phyloP scores from a whole-genome alignment of 768 basidiomycete species.

The Lentinula detonsa region DNA sequence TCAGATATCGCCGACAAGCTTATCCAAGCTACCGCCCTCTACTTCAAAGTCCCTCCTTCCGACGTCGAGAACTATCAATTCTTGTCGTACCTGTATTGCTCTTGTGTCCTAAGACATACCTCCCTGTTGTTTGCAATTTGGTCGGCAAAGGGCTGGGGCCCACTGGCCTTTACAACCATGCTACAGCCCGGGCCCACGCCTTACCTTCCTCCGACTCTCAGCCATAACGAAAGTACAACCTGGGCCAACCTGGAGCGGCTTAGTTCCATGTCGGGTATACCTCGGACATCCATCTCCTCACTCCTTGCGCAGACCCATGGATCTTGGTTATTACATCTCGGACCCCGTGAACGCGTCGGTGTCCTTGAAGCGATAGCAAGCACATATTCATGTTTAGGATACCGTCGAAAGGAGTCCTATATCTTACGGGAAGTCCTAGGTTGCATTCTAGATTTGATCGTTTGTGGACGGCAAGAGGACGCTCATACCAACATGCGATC shows the following conservation, averaged over 20 bases:
- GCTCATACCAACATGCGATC: constrained; percentile 33
- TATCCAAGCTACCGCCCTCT: constrained; percentile 56
- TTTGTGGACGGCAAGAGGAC: constrained; percentile 78
- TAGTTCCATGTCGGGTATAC: constrained; percentile 61
- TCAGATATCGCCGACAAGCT: constrained; percentile 72
- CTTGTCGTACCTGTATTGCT: constrained; percentile 60
- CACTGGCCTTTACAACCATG: constrained; percentile 70
- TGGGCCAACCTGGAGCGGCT: constrained; percentile 61
- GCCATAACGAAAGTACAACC: constrained; percentile 36
- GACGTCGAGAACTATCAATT: constrained; percentile 57
- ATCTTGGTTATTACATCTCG: constrained; percentile 81
- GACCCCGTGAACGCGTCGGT: constrained; percentile 66
- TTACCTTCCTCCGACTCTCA: constrained; percentile 53
- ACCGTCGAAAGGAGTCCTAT: constrained; percentile 84
- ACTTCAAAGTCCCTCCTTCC: constrained; percentile 49
- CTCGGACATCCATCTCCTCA: constrained; percentile 59
- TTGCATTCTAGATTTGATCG: constrained; percentile 77
- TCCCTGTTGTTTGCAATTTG: constrained; percentile 73
- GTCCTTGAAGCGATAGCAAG: constrained; percentile 67
- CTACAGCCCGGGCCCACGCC: constrained; percentile 57
- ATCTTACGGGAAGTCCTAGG: constrained; percentile 82
- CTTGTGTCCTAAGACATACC: constrained; percentile 66
- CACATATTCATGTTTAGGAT: constrained; percentile 76
- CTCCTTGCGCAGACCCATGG: constrained; percentile 74
- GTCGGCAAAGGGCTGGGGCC: constrained; percentile 87